Conservation (phyloP, 2,329 filamentous ascomycete species). For the Aspergillus versicolor region DNA sequence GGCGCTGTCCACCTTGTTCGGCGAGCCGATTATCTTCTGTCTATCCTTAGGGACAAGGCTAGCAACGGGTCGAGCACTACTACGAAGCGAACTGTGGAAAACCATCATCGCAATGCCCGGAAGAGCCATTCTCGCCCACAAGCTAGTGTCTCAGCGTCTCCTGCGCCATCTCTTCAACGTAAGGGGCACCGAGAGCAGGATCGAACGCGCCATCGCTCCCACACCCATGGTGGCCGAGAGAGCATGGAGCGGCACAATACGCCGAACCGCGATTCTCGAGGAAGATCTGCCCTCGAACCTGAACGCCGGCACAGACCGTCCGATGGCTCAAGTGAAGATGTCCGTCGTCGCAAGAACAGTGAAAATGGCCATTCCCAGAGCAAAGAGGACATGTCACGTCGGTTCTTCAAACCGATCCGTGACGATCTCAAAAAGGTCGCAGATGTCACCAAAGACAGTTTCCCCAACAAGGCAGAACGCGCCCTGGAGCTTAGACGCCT, state of each 20-base stretch:
- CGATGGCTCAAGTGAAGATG: constrained; percentile 36
- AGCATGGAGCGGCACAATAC: constrained; percentile 45
- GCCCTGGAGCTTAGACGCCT: constrained; percentile 45
- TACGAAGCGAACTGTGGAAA: constrained; percentile 79
- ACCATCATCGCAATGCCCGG: constrained; percentile 93
- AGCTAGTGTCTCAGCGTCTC: constrained; percentile 46
- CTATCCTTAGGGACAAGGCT: constrained; percentile 87
- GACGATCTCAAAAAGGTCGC: constrained; percentile 45
- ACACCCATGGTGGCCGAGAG: constrained; percentile 43
- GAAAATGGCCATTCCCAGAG: constrained; percentile 35
- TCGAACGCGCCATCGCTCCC: constrained; percentile 41
- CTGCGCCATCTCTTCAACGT: constrained; percentile 42
- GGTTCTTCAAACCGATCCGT: constrained; percentile 49
- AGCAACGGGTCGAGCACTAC: constrained; percentile 62
- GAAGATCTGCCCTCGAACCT: constrained; percentile 33
- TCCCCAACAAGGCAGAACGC: constrained; percentile 44
- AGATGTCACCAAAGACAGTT: constrained; percentile 46
- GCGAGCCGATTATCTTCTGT: constrained; percentile 89
- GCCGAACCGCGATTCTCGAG: constrained; percentile 40
- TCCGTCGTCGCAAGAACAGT: constrained; percentile 36
- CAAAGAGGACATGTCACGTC: constrained; percentile 41
- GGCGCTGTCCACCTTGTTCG: constrained; percentile 97
- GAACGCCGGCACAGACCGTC: constrained; percentile 35
- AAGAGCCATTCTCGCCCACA: constrained; percentile 50
- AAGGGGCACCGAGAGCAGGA: constrained; percentile 45